Percentiles rank a stretch among this genome's conserved stretches.
phyloP scores from a whole-genome alignment of 768 basidiomycete genomes.

The Cystobasidium onofrii region DNA sequence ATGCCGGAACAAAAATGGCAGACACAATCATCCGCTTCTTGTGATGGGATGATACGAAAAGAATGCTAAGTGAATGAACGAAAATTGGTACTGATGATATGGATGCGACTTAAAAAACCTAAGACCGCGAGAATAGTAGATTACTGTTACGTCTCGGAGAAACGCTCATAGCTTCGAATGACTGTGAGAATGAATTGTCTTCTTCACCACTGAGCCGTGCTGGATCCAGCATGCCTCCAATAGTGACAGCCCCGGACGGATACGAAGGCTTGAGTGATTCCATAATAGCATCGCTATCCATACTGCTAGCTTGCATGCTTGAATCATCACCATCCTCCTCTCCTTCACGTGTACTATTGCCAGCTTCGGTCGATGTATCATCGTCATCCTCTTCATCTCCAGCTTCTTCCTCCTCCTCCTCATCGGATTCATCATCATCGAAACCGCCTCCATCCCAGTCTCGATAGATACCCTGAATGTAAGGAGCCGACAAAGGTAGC shows the following conservation, averaged over 20 bases:
- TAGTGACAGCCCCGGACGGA: neutral
- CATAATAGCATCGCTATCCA: constrained; percentile 5
- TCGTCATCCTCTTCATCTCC: constrained; percentile 29
- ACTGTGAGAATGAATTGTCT: constrained; percentile 22
- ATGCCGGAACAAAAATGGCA: no score
- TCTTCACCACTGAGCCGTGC: constrained; percentile 1
- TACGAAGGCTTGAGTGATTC: neutral
- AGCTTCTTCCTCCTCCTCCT: constrained; percentile 36
- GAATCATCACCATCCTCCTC: neutral
- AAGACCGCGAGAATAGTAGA: neutral
- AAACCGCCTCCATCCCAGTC: constrained; percentile 81
- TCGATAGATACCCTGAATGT: constrained; percentile 74
- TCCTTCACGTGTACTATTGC: neutral
- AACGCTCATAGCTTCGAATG: constrained; percentile 39
- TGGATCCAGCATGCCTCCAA: constrained; percentile 19
- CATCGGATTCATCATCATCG: constrained; percentile 49
- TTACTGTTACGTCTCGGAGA: constrained; percentile 10
- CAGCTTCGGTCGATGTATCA: constrained; percentile 10
- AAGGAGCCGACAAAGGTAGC: constrained; percentile 66
- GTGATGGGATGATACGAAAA: neutral
- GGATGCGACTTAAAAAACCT: neutral
- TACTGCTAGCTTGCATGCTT: constrained; percentile 6
- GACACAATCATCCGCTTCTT: no score
- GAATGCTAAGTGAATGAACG: neutral
- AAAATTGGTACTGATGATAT: neutral